These are phyloP conservation scores for Mallotus repandus DNA, from an alignment of 441 rosid genomes.

Conservation along the genomic window DNA sequence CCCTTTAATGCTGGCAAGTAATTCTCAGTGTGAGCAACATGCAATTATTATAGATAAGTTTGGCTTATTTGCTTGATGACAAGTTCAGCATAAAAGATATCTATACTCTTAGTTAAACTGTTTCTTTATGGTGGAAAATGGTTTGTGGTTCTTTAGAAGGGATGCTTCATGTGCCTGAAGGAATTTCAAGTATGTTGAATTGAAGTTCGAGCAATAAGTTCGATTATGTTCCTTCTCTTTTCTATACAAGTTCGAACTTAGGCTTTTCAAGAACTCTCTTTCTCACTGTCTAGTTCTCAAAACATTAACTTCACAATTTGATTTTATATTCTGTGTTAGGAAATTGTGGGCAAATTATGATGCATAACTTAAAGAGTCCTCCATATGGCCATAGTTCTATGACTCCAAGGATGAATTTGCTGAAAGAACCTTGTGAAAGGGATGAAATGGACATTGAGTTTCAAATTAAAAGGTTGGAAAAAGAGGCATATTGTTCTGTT, in stretches of 20 bases:
- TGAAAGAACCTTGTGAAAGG: neutral
- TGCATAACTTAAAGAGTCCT: neutral
- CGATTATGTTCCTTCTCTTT: neutral
- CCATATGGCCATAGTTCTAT: neutral
- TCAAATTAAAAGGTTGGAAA: conserved; percentile 13
- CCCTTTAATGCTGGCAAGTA: neutral
- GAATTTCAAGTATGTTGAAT: neutral
- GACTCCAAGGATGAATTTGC: neutral
- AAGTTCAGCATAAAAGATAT: neutral
- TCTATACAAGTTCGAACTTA: neutral
- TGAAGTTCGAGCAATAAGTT: conserved; percentile 6
- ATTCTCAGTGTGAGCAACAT: neutral
- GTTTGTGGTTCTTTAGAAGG: neutral
- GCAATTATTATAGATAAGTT: neutral
- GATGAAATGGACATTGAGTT: conserved; percentile 8
- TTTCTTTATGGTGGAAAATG: neutral
- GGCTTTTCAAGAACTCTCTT: neutral
- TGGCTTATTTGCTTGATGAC: neutral
- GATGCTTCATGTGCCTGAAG: neutral
- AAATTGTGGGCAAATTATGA: neutral
- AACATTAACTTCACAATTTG: neutral
- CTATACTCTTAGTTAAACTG: neutral
- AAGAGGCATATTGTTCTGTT: conserved; percentile 9
- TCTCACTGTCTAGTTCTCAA: neutral
- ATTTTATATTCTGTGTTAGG: neutral